Evolutionary conservation across 208 protist genomes (phyloP).

Genomic region (Trypanosoma conorhini): DNA sequence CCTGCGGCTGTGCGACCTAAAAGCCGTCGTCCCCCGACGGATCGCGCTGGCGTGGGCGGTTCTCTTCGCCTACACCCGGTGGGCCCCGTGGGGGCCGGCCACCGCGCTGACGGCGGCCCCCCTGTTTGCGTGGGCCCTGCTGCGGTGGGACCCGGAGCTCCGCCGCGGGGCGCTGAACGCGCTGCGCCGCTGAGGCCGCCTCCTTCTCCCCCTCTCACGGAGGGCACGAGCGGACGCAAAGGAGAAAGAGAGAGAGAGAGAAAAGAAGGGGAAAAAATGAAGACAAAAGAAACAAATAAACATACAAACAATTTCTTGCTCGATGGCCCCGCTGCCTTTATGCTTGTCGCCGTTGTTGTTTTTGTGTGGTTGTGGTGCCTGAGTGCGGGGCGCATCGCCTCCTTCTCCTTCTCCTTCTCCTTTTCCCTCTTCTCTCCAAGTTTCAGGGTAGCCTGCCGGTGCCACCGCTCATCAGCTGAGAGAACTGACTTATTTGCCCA

Average conservation of each 20-base stretch:
- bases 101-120: slow-evolving; percentile 6
- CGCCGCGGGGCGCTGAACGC: background rate
- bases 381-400: too few species aligned
- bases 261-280: background rate
- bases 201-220: too few species aligned
- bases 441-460: background rate
- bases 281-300: background rate
- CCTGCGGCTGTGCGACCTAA: background rate
- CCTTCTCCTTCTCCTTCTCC: slow-evolving; percentile 3
- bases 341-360: too few species aligned
- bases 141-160: slow-evolving; percentile 20
- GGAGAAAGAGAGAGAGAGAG: background rate
- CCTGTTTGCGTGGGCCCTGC: slow-evolving; percentile 9
- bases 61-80: slow-evolving; percentile 24
- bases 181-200: slow-evolving; percentile 2
- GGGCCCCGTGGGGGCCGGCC: background rate
- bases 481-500: background rate
- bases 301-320: background rate
- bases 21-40: background rate
- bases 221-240: background rate
- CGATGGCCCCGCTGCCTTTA: background rate
- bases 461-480: background rate
- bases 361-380: too few species aligned
- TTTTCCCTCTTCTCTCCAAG: background rate
- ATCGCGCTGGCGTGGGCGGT: slow-evolving; percentile 11